Conservation (phyloP, 163 green algal species). For the Scenedesmus sp. region DNA sequence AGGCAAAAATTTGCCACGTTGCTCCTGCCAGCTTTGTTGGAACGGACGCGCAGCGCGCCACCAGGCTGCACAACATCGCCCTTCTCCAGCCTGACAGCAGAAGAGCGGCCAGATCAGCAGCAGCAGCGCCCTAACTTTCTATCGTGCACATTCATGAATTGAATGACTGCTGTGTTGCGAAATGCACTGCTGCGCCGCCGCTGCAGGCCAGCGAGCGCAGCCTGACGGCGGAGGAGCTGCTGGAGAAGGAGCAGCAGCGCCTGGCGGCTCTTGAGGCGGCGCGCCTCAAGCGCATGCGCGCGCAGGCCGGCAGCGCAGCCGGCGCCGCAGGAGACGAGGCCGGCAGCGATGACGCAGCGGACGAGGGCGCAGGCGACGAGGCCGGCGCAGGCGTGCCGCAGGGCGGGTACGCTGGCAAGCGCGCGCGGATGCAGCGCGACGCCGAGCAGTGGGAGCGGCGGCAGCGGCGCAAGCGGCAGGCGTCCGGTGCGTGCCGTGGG, state of each 20-base stretch:
- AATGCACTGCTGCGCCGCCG: not conserved
- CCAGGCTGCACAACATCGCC: too few species aligned
- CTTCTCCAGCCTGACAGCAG: too few species aligned
- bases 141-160: too few species aligned
- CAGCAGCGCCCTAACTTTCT: too few species aligned
- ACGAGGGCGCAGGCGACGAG: constrained; percentile 32
- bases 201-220: constrained; percentile 75
- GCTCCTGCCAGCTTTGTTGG: not conserved
- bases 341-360: constrained; percentile 27
- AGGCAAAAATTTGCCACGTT: too few species aligned
- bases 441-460: constrained; percentile 49
- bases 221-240: constrained; percentile 85
- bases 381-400: constrained; percentile 38
- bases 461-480: constrained; percentile 16
- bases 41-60: too few species aligned
- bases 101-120: too few species aligned
- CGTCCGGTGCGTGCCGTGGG: constrained; percentile 19
- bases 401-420: constrained; percentile 75
- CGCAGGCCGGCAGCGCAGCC: constrained; percentile 29
- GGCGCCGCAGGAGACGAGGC: constrained; percentile 35
- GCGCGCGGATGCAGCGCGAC: constrained; percentile 54
- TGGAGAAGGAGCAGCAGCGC: constrained; percentile 73
- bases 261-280: constrained; percentile 85
- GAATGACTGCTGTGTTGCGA: too few species aligned
- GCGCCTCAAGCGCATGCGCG: constrained; percentile 76